Percentiles rank a stretch among this genome's conserved stretches.
Conservation (phyloP, 768 basidiomycete species). For the Rhodotorula kratochvilovae region DNA sequence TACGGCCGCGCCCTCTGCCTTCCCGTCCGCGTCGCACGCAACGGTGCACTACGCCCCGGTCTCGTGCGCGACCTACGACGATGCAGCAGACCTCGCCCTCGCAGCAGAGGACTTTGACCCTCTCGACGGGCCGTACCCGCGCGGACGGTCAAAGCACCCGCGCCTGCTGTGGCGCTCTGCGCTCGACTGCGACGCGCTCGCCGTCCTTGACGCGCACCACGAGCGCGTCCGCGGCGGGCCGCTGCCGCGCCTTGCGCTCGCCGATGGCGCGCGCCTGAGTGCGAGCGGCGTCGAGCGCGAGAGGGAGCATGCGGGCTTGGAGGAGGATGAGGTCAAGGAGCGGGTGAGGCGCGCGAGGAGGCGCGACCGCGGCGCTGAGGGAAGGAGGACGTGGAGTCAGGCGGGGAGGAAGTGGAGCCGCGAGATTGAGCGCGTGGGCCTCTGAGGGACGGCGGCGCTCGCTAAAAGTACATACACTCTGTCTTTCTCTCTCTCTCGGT, state of each 20-base stretch:
- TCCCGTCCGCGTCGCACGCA: not conserved
- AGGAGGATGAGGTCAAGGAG: slow-evolving; percentile 13
- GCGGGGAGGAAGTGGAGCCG: slow-evolving; percentile 21
- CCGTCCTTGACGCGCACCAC: slow-evolving; percentile 27
- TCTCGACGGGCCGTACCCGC: slow-evolving; percentile 6
- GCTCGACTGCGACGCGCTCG: slow-evolving; percentile 17
- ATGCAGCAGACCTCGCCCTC: not conserved
- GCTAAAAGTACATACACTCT: not conserved
- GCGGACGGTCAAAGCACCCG: slow-evolving; percentile 21
- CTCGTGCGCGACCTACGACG: not conserved
- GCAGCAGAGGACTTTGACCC: not conserved
- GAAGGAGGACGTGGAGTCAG: slow-evolving; percentile 28
- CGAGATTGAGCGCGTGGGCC: slow-evolving; percentile 23
- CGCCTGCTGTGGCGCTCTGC: slow-evolving; percentile 27
- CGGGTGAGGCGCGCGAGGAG: slow-evolving; percentile 7
- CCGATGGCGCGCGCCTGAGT: not conserved
- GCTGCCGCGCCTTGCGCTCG: slow-evolving; percentile 12
- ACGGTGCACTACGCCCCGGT: slow-evolving; percentile 2
- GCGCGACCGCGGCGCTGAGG: not conserved
- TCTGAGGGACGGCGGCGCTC: not conserved
- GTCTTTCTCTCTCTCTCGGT: not conserved
- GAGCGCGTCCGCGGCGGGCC: slow-evolving; percentile 20
- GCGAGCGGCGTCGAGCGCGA: slow-evolving; percentile 16
- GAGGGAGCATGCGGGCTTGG: slow-evolving; percentile 18
- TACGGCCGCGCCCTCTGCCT: not conserved